These are phyloP conservation scores for Delonix regia DNA, from an alignment of 306 rosid species.

Conservation along the genomic window DNA sequence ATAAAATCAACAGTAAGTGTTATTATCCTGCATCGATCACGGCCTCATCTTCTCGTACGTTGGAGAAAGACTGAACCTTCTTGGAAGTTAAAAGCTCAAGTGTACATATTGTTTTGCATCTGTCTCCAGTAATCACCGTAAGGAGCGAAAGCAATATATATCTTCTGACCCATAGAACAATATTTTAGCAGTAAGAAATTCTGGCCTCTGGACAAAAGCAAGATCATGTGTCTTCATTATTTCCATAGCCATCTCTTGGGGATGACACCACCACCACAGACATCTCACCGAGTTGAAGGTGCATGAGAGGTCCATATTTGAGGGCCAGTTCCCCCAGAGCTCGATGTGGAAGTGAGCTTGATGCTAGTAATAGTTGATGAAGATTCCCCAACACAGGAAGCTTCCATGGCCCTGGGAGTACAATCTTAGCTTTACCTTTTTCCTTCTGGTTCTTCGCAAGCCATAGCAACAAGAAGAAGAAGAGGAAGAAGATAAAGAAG, in stretches of 20 bases:
- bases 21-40: too few relatives aligned
- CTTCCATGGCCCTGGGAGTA: slow-evolving; percentile 19
- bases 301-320: slow-evolving; percentile 45
- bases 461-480: not conserved
- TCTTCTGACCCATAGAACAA: not conserved
- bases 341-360: slow-evolving; percentile 14
- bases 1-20: too few relatives aligned
- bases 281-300: slow-evolving; percentile 41
- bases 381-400: not conserved
- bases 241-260: slow-evolving; percentile 8
- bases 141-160: not conserved
- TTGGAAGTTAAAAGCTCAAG: not conserved
- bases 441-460: not conserved
- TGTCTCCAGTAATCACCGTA: not conserved
- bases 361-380: not conserved
- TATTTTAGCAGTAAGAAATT: not conserved
- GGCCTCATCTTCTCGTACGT: slow-evolving; percentile 44
- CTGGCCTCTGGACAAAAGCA: not conserved
- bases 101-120: not conserved
- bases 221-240: slow-evolving; percentile 8
- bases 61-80: slow-evolving; percentile 17
- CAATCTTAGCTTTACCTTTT: not conserved
- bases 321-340: slow-evolving; percentile 19
- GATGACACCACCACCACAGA: slow-evolving; percentile 39
- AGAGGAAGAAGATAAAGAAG: not conserved